Conservation (phyloP, 2,329 filamentous ascomycete genomes). For the Sphaerulina vaccinii region DNA sequence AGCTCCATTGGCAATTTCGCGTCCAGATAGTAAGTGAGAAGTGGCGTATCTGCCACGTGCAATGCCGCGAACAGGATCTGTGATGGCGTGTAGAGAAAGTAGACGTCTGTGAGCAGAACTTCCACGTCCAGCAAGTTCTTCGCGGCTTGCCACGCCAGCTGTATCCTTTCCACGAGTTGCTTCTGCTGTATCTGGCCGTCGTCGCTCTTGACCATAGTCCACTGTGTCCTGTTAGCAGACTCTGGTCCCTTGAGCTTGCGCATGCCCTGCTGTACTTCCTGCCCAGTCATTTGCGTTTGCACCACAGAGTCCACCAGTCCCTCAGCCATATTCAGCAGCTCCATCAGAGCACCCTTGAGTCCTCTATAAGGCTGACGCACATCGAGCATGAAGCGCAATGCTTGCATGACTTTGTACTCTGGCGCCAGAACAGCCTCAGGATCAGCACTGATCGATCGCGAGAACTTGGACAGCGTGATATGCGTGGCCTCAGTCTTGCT, state of each 20-base stretch:
- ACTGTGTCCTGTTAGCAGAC: conserved; percentile 23
- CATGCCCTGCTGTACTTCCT: conserved; percentile 27
- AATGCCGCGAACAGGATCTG: conserved; percentile 89
- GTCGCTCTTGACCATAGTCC: conserved; percentile 7
- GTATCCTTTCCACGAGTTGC: conserved; percentile 48
- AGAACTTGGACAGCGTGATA: conserved; percentile 63
- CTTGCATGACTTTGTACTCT: conserved; percentile 90
- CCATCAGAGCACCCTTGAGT: conserved; percentile 81
- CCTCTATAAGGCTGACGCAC: conserved; percentile 87
- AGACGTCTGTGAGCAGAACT: conserved; percentile 86
- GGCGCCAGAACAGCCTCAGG: conserved; percentile 82
- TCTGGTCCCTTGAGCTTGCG: conserved; percentile 19
- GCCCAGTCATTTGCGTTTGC: conserved; percentile 19
- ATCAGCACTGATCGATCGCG: conserved; percentile 55
- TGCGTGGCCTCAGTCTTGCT: conserved; percentile 89
- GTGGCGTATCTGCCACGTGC: conserved; percentile 67
- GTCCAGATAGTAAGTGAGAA: conserved; percentile 52
- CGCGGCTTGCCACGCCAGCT: conserved; percentile 68
- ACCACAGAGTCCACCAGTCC: conserved; percentile 51
- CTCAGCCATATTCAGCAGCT: conserved; percentile 67
- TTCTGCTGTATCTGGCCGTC: conserved; percentile 14
- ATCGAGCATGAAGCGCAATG: conserved; percentile 88
- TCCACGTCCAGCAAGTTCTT: conserved; percentile 69
- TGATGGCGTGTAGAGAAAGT: conserved; percentile 91
- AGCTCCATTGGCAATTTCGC: conserved; percentile 41